phyloP scores from a whole-genome alignment of 202 grass and related monocot genomes.

The Zoysia matrella region DNA sequence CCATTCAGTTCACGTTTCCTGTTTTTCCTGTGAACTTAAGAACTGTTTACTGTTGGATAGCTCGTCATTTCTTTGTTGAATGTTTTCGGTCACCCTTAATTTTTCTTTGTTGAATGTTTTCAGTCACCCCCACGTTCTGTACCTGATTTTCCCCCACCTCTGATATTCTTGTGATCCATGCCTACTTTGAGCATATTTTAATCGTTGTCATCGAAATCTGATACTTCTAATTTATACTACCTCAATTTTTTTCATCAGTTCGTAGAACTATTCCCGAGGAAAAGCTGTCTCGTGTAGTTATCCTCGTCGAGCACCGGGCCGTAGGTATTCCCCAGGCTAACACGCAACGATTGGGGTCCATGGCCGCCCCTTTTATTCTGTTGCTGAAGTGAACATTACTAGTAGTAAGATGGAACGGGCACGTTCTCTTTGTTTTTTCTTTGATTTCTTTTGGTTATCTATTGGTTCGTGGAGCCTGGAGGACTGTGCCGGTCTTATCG shows the following conservation, averaged over 20 bases:
- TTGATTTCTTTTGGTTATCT: slow-evolving; percentile 34
- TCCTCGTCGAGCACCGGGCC: slow-evolving; percentile 41
- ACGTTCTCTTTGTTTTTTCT: slow-evolving; percentile 24
- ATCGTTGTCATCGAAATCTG: background rate
- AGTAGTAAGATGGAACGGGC: slow-evolving; percentile 26
- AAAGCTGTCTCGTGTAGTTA: slow-evolving; percentile 40
- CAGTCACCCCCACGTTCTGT: background rate
- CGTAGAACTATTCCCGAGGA: background rate
- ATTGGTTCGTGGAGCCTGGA: slow-evolving; percentile 25
- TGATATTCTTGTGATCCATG: background rate
- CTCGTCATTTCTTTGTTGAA: no score
- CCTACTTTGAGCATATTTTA: background rate
- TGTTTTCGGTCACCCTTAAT: no score
- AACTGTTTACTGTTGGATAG: no score
- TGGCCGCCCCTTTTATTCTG: slow-evolving; percentile 29
- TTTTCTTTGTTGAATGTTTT: background rate
- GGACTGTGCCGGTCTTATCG: slow-evolving; percentile 32
- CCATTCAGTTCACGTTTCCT: background rate
- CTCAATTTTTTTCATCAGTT: background rate
- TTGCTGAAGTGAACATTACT: slow-evolving; percentile 19
- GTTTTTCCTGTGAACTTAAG: no score
- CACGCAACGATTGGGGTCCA: slow-evolving; percentile 45
- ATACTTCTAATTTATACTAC: background rate
- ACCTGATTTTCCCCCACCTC: background rate
- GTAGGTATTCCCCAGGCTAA: slow-evolving; percentile 6